Percentiles rank a stretch among this genome's conserved stretches.
These are phyloP conservation scores for Diplodia mutila DNA, from an alignment of 2,329 filamentous ascomycete genomes.

Conservation along the genomic window DNA sequence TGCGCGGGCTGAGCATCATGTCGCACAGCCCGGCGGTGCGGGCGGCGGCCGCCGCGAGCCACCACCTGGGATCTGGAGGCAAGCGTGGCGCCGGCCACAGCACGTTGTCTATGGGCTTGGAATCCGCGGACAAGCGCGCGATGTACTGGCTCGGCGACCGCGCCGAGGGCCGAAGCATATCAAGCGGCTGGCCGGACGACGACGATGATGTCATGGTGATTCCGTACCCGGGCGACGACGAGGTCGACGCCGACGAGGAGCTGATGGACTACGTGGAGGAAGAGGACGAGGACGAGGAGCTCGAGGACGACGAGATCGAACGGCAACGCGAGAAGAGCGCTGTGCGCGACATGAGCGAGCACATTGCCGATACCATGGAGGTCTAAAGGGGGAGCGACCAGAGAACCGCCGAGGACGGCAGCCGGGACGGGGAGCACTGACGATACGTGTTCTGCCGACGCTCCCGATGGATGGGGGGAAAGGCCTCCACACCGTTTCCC, in stretches of 20 bases:
- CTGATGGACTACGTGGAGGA: slow-evolving; percentile 25
- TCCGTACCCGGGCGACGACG: slow-evolving; percentile 41
- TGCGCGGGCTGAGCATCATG: slow-evolving; percentile 82
- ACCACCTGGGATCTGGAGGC: not conserved
- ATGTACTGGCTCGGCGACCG: slow-evolving; percentile 84
- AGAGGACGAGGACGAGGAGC: slow-evolving; percentile 32
- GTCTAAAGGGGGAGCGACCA: slow-evolving; percentile 40
- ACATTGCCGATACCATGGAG: slow-evolving; percentile 58
- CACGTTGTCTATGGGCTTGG: slow-evolving; percentile 19
- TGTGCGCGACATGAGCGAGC: slow-evolving; percentile 57
- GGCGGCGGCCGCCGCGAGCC: slow-evolving; percentile 10
- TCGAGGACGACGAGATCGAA: slow-evolving; percentile 45
- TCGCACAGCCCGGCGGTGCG: slow-evolving; percentile 60
- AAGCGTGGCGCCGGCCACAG: slow-evolving; percentile 3
- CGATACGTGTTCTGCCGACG: slow-evolving; percentile 16
- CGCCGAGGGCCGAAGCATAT: slow-evolving; percentile 34
- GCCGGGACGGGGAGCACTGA: not conserved
- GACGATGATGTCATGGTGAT: slow-evolving; percentile 48
- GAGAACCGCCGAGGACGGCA: not conserved
- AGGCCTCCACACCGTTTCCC: not conserved
- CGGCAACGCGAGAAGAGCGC: slow-evolving; percentile 37
- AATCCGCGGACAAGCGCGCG: slow-evolving; percentile 72
- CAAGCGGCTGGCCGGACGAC: slow-evolving; percentile 46
- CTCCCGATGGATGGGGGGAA: not conserved
- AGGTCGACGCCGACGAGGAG: slow-evolving; percentile 42